These are phyloP conservation scores for Poronia punctata DNA, from an alignment of 495 filamentous ascomycete species.

Conservation along the genomic window DNA sequence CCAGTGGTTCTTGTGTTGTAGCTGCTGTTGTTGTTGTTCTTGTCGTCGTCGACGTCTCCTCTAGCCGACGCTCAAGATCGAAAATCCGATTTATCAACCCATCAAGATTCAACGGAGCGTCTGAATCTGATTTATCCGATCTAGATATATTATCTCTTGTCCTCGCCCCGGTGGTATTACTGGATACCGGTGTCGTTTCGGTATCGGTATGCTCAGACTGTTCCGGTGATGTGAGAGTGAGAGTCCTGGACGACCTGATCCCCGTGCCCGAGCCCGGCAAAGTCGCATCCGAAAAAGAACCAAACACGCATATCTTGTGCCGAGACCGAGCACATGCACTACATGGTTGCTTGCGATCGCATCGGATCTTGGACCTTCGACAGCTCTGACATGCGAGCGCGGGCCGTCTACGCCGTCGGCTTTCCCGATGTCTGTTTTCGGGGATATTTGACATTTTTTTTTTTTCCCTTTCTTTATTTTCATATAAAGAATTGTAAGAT, in stretches of 20 bases:
- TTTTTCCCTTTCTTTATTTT: too few species aligned
- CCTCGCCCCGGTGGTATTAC: constrained; percentile 13
- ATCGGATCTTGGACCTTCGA: constrained; percentile 43
- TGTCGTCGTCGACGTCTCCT: too few species aligned
- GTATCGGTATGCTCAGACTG: not conserved
- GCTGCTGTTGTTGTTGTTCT: too few species aligned
- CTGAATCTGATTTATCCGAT: not conserved
- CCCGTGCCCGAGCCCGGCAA: constrained; percentile 15
- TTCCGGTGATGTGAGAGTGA: too few species aligned
- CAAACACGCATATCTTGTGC: constrained; percentile 38
- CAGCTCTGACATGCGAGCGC: constrained; percentile 35
- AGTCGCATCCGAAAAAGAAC: too few species aligned
- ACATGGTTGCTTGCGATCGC: constrained; percentile 43
- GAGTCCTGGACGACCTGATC: constrained; percentile 7
- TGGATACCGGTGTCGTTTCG: not conserved
- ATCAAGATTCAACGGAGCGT: constrained; percentile 3
- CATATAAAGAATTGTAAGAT: too few species aligned
- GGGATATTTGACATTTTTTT: not conserved
- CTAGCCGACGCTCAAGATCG: constrained; percentile 22
- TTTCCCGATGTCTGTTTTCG: not conserved
- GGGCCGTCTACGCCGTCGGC: constrained; percentile 4
- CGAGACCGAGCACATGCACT: constrained; percentile 44
- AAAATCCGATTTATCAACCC: constrained; percentile 15
- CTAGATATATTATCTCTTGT: not conserved
- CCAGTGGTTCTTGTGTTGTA: not conserved